Percentiles rank a stretch among this genome's conserved stretches.
Evolutionary conservation across 306 rosid genomes (phyloP).

Genomic region (Glycine latifolia): DNA sequence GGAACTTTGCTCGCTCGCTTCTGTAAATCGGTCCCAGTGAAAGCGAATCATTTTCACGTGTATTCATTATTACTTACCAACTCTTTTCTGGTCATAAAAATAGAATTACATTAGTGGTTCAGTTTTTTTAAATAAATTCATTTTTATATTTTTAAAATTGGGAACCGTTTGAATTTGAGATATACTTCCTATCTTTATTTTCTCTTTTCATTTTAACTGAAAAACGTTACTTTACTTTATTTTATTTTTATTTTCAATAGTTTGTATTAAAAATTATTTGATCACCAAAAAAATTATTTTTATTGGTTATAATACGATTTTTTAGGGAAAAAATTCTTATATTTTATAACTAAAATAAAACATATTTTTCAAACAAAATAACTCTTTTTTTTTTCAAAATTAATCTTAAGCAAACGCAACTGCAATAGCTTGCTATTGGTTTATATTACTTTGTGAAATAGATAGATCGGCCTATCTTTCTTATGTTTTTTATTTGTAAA

Average conservation of each 20-base stretch:
- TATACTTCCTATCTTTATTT: neutral
- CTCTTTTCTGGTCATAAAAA: neutral
- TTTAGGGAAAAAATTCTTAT: neutral
- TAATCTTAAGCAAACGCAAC: too few species aligned
- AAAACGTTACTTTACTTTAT: neutral
- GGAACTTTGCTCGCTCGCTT: neutral
- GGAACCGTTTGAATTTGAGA: neutral
- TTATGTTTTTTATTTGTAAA: too few species aligned
- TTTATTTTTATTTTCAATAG: neutral
- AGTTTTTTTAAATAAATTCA: neutral
- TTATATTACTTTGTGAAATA: too few species aligned
- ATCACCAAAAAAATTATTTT: too few species aligned
- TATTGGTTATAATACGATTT: neutral
- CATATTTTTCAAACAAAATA: too few species aligned
- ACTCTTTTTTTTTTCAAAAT: too few species aligned
- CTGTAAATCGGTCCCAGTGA: neutral
- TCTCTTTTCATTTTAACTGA: neutral
- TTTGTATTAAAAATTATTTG: neutral
- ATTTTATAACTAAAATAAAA: too few species aligned
- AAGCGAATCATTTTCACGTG: neutral
- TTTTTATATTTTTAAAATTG: neutral
- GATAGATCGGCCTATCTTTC: too few species aligned
- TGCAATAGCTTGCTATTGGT: too few species aligned
- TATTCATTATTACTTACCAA: neutral
- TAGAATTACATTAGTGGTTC: neutral